Evolutionary conservation across 202 grass and related monocot genomes (phyloP).

Genomic region (Carex sylvatica): DNA sequence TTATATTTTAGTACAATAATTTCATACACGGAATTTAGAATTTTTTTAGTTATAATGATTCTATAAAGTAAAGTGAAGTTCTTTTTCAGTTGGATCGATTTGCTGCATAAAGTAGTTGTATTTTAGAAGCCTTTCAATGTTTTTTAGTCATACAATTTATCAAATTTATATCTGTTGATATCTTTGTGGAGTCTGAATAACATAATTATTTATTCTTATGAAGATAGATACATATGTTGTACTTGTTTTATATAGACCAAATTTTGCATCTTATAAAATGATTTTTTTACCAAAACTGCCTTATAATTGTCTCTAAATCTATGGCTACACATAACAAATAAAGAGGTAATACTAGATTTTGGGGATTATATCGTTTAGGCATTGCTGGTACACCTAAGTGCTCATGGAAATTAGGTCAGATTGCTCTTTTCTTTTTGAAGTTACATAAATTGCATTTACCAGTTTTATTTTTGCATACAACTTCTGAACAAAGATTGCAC

Average conservation of each 20-base stretch:
- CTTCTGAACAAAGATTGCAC: background rate
- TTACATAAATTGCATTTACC: background rate
- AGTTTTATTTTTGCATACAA: background rate
- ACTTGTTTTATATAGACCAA: background rate
- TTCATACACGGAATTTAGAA: background rate
- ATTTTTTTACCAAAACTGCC: background rate
- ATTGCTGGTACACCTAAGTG: background rate
- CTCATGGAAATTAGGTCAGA: constrained; percentile 9
- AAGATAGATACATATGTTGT: background rate
- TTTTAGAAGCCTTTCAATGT: background rate
- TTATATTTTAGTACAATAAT: background rate
- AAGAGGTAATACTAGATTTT: background rate
- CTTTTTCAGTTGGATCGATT: background rate
- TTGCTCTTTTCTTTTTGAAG: background rate
- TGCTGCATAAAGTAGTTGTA: background rate
- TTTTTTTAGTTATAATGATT: background rate
- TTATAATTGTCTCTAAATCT: background rate
- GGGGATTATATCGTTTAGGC: background rate
- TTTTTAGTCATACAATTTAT: background rate
- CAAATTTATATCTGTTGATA: background rate
- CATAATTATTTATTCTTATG: background rate
- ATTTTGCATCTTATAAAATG: background rate
- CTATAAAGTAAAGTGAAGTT: background rate
- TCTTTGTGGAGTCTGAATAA: background rate
- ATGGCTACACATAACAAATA: background rate